Conservation (phyloP, 148 eudicot species). For the Heliosperma pusillum region DNA sequence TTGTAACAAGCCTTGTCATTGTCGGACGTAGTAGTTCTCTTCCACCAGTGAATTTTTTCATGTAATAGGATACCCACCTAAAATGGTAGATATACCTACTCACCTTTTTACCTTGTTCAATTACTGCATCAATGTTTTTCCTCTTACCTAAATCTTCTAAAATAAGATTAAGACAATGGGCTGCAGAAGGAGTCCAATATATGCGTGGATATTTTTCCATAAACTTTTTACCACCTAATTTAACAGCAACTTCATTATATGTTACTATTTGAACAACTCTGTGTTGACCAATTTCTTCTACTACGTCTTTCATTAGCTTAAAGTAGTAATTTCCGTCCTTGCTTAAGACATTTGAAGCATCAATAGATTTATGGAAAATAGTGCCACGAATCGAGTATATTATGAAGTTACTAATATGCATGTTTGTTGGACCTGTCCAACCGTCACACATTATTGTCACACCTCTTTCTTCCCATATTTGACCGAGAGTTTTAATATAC, state of each 20-base stretch:
- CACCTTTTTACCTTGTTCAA: too few relatives aligned
- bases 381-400: conserved; percentile 14
- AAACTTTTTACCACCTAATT: neutral
- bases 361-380: neutral
- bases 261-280: neutral
- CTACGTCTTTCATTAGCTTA: conserved; percentile 12
- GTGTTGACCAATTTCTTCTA: conserved; percentile 7
- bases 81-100: too few relatives aligned
- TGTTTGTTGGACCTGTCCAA: conserved; percentile 8
- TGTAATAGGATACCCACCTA: too few relatives aligned
- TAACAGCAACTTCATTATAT: neutral
- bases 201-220: neutral
- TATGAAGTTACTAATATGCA: conserved; percentile 10
- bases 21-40: too few relatives aligned
- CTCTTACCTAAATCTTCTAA: conserved; percentile 5
- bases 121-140: neutral
- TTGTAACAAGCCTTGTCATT: conserved; percentile 6
- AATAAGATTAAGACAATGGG: conserved; percentile 11
- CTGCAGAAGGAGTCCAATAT: conserved; percentile 7
- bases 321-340: neutral
- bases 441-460: conserved; percentile 21
- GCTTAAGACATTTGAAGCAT: neutral
- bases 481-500: neutral
- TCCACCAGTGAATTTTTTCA: too few relatives aligned
- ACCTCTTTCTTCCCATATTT: conserved; percentile 12